phyloP scores from a whole-genome alignment of 495 filamentous ascomycete species.

The Lasiosphaeria miniovina region DNA sequence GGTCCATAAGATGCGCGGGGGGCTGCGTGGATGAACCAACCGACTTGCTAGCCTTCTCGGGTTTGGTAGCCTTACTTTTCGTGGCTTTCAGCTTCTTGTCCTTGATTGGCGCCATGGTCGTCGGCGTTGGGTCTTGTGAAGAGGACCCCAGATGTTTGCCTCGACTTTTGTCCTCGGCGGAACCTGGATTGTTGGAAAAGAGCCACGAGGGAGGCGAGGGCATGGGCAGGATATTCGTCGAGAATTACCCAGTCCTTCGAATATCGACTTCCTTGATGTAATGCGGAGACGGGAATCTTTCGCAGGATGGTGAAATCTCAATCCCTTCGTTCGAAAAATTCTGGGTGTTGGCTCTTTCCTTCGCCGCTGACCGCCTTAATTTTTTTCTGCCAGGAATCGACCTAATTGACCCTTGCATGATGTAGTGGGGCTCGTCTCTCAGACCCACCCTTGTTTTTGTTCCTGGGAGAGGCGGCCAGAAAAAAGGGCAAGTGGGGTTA shows the following conservation, averaged over 20 bases:
- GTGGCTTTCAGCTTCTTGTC: constrained; percentile 25
- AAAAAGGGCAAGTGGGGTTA: no score
- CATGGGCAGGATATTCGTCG: constrained; percentile 23
- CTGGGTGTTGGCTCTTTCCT: not conserved
- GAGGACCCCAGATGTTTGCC: no score
- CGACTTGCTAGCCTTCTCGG: constrained; percentile 33
- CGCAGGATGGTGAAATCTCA: not conserved
- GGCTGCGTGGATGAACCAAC: constrained; percentile 31
- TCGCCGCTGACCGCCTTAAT: constrained; percentile 18
- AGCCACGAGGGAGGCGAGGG: constrained; percentile 42
- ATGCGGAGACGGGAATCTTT: not conserved
- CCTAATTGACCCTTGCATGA: no score
- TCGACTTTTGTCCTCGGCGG: constrained; percentile 5
- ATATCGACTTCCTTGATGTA: not conserved
- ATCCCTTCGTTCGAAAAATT: constrained; percentile 7
- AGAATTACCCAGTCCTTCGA: not conserved
- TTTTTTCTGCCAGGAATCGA: constrained; percentile 15
- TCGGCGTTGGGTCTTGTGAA: constrained; percentile 6
- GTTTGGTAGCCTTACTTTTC: constrained; percentile 7
- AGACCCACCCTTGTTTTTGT: no score
- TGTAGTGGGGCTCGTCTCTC: no score
- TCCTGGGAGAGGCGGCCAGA: no score
- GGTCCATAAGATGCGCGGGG: constrained; percentile 57
- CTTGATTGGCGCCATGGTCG: constrained; percentile 15
- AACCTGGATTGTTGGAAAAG: constrained; percentile 41